phyloP scores from a whole-genome alignment of 2,329 filamentous ascomycete genomes.

The Daldinia eschscholtzii region DNA sequence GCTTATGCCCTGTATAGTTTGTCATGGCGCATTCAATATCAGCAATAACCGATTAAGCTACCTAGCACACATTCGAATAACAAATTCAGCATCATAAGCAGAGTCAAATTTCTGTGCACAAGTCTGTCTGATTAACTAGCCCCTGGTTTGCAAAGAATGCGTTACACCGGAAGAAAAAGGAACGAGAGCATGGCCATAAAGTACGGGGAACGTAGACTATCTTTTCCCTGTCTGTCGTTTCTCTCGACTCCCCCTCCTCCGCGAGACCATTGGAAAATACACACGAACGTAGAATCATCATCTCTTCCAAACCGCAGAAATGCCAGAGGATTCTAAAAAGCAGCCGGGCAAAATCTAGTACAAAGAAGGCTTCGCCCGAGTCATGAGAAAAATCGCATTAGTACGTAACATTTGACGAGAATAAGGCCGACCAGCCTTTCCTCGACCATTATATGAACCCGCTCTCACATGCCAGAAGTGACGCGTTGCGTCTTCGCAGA shows the following conservation, averaged over 20 bases:
- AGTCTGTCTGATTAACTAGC: slow-evolving; percentile 39
- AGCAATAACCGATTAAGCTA: not conserved
- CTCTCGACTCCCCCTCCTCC: slow-evolving; percentile 20
- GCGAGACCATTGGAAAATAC: slow-evolving; percentile 38
- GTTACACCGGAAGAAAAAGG: slow-evolving; percentile 30
- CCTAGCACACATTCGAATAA: not conserved
- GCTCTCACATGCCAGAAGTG: slow-evolving; percentile 41
- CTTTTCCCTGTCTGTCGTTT: slow-evolving; percentile 17
- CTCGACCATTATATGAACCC: slow-evolving; percentile 40
- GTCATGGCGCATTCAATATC: not conserved
- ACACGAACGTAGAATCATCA: slow-evolving; percentile 37
- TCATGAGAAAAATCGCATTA: slow-evolving; percentile 46
- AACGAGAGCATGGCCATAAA: slow-evolving; percentile 32
- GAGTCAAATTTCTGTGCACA: slow-evolving; percentile 21
- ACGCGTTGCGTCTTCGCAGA: slow-evolving; percentile 35
- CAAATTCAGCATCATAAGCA: slow-evolving; percentile 18
- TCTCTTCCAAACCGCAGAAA: slow-evolving; percentile 41
- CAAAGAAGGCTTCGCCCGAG: slow-evolving; percentile 48
- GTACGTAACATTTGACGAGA: slow-evolving; percentile 38
- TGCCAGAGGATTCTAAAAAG: slow-evolving; percentile 43
- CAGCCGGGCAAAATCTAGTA: slow-evolving; percentile 48
- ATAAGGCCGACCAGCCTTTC: slow-evolving; percentile 18
- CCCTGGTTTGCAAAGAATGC: slow-evolving; percentile 37
- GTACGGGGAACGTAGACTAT: slow-evolving; percentile 17
- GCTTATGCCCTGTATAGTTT: not conserved